These are phyloP conservation scores for Syzygium malaccense DNA, from an alignment of 441 rosid genomes.

Conservation along the genomic window DNA sequence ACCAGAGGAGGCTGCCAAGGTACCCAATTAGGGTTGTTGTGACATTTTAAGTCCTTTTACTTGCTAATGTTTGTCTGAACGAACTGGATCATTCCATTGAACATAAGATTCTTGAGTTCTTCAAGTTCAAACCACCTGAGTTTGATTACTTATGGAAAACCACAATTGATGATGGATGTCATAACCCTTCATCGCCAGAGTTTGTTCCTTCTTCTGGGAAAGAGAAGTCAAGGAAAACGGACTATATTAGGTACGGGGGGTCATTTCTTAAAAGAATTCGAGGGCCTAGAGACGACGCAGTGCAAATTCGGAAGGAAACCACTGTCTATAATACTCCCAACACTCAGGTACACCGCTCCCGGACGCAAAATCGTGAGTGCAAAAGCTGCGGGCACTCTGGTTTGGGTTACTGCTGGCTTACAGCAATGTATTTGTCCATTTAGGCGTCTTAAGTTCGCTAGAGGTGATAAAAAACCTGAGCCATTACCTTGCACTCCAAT, in stretches of 20 bases:
- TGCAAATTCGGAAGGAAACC: constrained; percentile 49
- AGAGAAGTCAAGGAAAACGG: constrained; percentile 91
- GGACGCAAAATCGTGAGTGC: constrained; percentile 81
- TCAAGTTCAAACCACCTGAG: constrained; percentile 49
- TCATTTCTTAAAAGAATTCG: constrained; percentile 84
- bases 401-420: constrained; percentile 87
- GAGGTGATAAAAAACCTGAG: constrained; percentile 94
- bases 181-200: constrained; percentile 98
- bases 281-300: constrained; percentile 90
- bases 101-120: constrained; percentile 51
- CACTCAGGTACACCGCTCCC: constrained; percentile 68
- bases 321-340: constrained; percentile 72
- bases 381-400: constrained; percentile 88
- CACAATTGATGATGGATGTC: constrained; percentile 78
- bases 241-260: constrained; percentile 77
- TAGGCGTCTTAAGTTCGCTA: constrained; percentile 72
- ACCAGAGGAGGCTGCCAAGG: constrained; percentile 82
- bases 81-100: constrained; percentile 86
- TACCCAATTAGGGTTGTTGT: constrained; percentile 74
- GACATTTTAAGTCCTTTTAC: constrained; percentile 89
- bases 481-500: constrained; percentile 93
- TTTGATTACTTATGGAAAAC: constrained; percentile 86
- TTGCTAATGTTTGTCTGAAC: constrained; percentile 74
- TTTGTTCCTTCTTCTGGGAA: constrained; percentile 89
- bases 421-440: constrained; percentile 79